Evolutionary conservation across 2,329 filamentous ascomycete genomes (phyloP), one percentile per base, ranked within the genome.

Genomic region (Penicillium corylophilum): DNA sequence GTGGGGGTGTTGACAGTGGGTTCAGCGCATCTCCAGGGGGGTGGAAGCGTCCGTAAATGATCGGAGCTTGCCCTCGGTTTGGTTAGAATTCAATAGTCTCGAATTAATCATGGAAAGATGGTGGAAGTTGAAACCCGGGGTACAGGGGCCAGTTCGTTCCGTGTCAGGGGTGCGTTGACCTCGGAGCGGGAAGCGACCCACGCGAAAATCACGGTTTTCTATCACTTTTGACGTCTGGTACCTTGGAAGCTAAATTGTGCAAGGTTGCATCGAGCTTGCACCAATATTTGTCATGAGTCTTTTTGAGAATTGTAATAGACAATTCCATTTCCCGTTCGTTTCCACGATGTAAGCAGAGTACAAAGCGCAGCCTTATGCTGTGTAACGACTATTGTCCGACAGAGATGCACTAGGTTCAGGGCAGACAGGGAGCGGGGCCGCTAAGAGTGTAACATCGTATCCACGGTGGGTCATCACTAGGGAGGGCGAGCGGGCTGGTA

Each of bases 381-480:
- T n/a, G 10, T 16, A 18, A 15, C 18, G 2, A 12, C 10, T 13
- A 39, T 16, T 26, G n/a, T 9, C 12, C 6, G 35, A 2, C 18
- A 38, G 16, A 15, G 16, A 28, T 23, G 40, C 44, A 28, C 18
- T 9, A 20, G n/a, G 9, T 4, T 9, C n/a, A n/a, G n/a, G n/a
- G n/a, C n/a, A 31, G 31, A 10, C 16, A n/a, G 39, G 10, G 18
- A 28, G 4, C 16, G 3, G 26, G 36, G 18, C 47, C 35, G 31
- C 16, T 29, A 13, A 36, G 15, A 31, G 13, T 44, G 40, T 44
- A 48, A 46, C 47, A 24, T 44, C 39, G 18, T 44, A 43, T 45
- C 45, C 35, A n/a, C 23, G 23, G 53, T 51, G 55, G 57, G 43
- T 46, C 48, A 15, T 23, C 6, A 36, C 41, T 38, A 48, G 23